phyloP scores from a whole-genome alignment of 1,139 yeast genomes.

The Nakaseomyces bracarensis region DNA sequence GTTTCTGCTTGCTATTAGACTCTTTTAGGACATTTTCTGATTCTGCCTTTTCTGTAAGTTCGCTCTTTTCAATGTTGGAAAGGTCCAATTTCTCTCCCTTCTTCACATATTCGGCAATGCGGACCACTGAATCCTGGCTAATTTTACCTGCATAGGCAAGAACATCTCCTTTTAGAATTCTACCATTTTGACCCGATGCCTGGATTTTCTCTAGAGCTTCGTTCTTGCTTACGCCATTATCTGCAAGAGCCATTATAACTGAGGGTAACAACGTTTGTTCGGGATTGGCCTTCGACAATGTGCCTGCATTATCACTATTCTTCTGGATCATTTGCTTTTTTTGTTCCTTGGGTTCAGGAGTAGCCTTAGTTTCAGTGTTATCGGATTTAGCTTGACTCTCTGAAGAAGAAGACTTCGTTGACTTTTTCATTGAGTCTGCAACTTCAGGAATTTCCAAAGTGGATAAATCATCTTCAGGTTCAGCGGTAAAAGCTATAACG shows the following conservation, averaged over 20 bases:
- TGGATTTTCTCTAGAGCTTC: conserved; percentile 65
- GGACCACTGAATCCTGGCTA: conserved; percentile 43
- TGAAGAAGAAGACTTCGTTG: neutral
- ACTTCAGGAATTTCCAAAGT: conserved; percentile 52
- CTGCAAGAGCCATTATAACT: conserved; percentile 57
- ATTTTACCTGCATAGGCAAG: conserved; percentile 75
- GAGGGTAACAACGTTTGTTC: conserved; percentile 70
- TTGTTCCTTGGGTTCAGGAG: conserved; percentile 10
- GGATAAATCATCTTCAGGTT: conserved; percentile 72
- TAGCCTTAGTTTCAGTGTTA: conserved; percentile 20
- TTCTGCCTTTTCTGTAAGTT: conserved; percentile 16
- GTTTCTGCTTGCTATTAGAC: too few species aligned
- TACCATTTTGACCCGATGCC: conserved; percentile 86
- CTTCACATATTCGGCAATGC: conserved; percentile 49
- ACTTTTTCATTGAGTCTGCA: conserved; percentile 19
- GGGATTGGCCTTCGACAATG: conserved; percentile 44
- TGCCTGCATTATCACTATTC: conserved; percentile 9
- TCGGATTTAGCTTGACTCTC: conserved; percentile 45
- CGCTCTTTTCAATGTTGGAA: conserved; percentile 48
- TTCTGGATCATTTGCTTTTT: conserved; percentile 8
- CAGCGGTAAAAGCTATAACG: conserved; percentile 83
- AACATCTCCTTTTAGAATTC: conserved; percentile 84
- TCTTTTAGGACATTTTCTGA: too few species aligned
- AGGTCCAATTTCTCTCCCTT: conserved; percentile 64
- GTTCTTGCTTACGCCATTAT: conserved; percentile 52